Percentiles rank a stretch among this genome's conserved stretches.
These are phyloP conservation scores for Phytophthora meadii DNA, from an alignment of 352 stramenopile genomes.

Conservation along the genomic window DNA sequence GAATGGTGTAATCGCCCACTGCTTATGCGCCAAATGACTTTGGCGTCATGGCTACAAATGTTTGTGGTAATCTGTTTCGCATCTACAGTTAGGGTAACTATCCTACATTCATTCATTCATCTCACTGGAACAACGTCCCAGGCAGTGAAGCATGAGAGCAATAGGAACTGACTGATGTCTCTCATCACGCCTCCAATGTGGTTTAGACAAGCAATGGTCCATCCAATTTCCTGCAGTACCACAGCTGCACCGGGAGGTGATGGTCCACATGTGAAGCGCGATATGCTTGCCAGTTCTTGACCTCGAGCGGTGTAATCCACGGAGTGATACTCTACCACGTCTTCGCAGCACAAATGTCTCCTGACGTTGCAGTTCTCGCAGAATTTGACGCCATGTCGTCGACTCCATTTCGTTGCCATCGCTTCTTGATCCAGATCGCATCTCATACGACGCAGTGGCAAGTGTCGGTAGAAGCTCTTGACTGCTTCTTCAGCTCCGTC, in stretches of 20 bases:
- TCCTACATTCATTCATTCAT: slow-evolving; percentile 5
- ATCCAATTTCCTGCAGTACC: slow-evolving; percentile 34
- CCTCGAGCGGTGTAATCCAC: slow-evolving; percentile 44
- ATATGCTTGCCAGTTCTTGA: slow-evolving; percentile 27
- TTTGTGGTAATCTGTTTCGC: not conserved
- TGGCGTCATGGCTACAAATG: no score
- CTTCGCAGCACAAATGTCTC: slow-evolving; percentile 22
- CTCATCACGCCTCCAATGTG: slow-evolving; percentile 34
- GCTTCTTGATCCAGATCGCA: slow-evolving; percentile 46
- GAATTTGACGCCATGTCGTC: slow-evolving; percentile 38
- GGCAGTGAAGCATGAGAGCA: slow-evolving; percentile 40
- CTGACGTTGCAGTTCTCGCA: slow-evolving; percentile 40
- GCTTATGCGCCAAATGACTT: no score
- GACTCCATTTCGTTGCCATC: slow-evolving; percentile 44
- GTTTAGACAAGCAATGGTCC: slow-evolving; percentile 37
- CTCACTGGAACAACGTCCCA: slow-evolving; percentile 35
- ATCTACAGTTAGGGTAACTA: not conserved
- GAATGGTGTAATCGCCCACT: no score
- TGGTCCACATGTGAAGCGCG: slow-evolving; percentile 18
- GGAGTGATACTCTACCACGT: slow-evolving; percentile 39
- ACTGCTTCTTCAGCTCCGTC: slow-evolving; percentile 84
- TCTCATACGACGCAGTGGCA: slow-evolving; percentile 85
- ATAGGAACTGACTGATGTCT: slow-evolving; percentile 42
- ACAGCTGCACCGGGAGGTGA: slow-evolving; percentile 21
- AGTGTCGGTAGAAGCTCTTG: slow-evolving; percentile 81